Conservation (phyloP, 2,329 filamentous ascomycete genomes). For the Paraphaeosphaeria sporulosa region DNA sequence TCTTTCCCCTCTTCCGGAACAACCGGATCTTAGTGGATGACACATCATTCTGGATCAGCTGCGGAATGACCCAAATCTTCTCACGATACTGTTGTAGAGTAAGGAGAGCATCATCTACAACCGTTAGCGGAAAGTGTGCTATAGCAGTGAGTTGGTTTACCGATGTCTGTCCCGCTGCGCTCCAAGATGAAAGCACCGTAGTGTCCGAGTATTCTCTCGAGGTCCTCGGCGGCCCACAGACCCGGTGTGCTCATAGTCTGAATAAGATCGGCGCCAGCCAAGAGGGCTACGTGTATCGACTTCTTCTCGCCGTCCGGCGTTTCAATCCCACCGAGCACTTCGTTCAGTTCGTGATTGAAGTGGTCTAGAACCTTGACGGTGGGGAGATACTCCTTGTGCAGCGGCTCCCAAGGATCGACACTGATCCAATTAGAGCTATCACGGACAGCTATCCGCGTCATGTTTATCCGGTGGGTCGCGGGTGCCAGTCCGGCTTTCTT, state of each 20-base stretch:
- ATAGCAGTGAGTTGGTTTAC: conserved; percentile 22
- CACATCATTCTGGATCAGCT: conserved; percentile 86
- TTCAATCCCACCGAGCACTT: conserved; percentile 75
- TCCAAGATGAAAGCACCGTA: conserved; percentile 90
- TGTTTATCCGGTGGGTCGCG: conserved; percentile 77
- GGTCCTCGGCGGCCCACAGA: conserved; percentile 84
- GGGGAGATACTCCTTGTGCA: conserved; percentile 82
- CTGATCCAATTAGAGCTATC: conserved; percentile 61
- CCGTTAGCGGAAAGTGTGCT: neutral
- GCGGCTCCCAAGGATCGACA: conserved; percentile 70
- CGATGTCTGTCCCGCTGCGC: conserved; percentile 83
- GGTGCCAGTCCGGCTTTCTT: conserved; percentile 82
- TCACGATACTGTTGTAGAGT: conserved; percentile 82
- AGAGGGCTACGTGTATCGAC: conserved; percentile 76
- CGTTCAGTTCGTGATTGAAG: conserved; percentile 89
- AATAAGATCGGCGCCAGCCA: conserved; percentile 71
- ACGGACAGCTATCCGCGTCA: conserved; percentile 84
- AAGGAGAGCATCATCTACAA: conserved; percentile 77
- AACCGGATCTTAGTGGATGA: conserved; percentile 84
- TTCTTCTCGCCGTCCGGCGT: conserved; percentile 71
- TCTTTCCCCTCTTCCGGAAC: conserved; percentile 60
- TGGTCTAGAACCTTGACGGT: conserved; percentile 91
- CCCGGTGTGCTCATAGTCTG: conserved; percentile 61
- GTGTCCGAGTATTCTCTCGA: conserved; percentile 85
- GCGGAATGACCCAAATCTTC: conserved; percentile 87